These are phyloP conservation scores for Amylocarpus encephaloides DNA, from an alignment of 2,329 filamentous ascomycete species.

Conservation along the genomic window DNA sequence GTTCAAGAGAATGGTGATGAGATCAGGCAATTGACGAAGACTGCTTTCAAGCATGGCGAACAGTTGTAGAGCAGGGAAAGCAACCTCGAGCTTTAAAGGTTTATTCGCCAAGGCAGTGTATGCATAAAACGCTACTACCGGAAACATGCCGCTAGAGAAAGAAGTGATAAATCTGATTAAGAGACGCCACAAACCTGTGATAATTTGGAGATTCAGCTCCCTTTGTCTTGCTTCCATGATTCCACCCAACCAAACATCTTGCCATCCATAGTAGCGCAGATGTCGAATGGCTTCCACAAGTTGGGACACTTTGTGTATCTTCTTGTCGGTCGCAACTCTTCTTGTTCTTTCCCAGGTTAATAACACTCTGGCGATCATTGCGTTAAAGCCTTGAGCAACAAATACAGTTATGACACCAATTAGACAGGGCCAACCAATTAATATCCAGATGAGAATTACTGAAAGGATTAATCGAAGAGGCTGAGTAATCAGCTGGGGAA, in stretches of 20 bases:
- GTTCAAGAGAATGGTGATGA: constrained; percentile 74
- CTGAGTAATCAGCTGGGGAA: constrained; percentile 66
- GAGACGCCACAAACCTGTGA: constrained; percentile 56
- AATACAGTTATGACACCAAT: constrained; percentile 65
- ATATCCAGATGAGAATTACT: constrained; percentile 64
- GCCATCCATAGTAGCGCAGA: constrained; percentile 57
- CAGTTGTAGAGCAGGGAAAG: constrained; percentile 78
- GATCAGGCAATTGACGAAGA: constrained; percentile 65
- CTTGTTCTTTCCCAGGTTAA: constrained; percentile 64
- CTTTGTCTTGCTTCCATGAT: constrained; percentile 62
- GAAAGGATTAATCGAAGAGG: constrained; percentile 73
- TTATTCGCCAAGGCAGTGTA: constrained; percentile 67
- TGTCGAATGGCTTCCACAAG: constrained; percentile 59
- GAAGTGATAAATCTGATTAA: constrained; percentile 64
- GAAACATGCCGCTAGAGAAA: constrained; percentile 67
- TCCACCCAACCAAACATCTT: constrained; percentile 63
- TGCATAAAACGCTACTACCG: constrained; percentile 73
- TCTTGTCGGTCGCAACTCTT: constrained; percentile 67
- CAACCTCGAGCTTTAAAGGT: constrained; percentile 69
- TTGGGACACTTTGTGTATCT: constrained; percentile 74
- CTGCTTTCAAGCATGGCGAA: constrained; percentile 70
- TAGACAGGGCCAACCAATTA: constrained; percentile 75
- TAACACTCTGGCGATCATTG: constrained; percentile 57
- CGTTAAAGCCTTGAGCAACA: constrained; percentile 63
- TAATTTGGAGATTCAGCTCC: constrained; percentile 59